Base-by-base conservation (phyloP, 2,329 filamentous ascomycete species). In the Thermothelomyces thermophilus region DNA sequence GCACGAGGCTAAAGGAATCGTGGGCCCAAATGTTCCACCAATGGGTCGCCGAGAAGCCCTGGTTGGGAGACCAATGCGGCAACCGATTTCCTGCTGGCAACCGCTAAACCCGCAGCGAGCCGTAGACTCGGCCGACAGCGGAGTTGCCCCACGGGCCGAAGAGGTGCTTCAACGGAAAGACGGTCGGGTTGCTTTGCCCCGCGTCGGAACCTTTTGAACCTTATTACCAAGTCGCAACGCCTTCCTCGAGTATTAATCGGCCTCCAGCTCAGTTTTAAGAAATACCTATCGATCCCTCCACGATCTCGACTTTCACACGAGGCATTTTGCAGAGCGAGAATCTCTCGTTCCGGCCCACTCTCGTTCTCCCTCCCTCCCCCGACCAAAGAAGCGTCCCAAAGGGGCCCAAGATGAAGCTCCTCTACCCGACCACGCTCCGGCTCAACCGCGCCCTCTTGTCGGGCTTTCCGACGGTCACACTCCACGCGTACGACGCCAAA, bases 401-500 rank as follows among this genome's bases (percentile, higher is more conserved):
- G 9, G 5, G 5, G 24, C 24, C 35, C 17, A 33, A 13, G 10
- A 79, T 80, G 79, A 84, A 84, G 70, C 76, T 84, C 57, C 78
- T 84, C 56, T 83, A 84, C 68, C 81, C 81, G 44, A 83, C 77
- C 48, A 83, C 80, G 3, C 72, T 84, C 54, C 69, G 68, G 46
- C 73, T 84, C 63, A 73, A 83, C 68, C 60, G 73, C 52, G 55
- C 71, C 53, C 70, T 67, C 61, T 71, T 84, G 52, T 66, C 82
- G 57, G 80, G 79, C 60, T 83, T 81, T 70, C 70, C 73, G 41
- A 73, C 56, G 43, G 16, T 77, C 40, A 64, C 70, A 2, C 72
- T 83, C n/a, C 71, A 79, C 58, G 63, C 77, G 14, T 84, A 84
- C 69, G 75, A 84, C 59, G 76, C 78, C 55, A 77, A 75, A 56